phyloP scores from a whole-genome alignment of 768 basidiomycete genomes.

The Russula virescens region DNA sequence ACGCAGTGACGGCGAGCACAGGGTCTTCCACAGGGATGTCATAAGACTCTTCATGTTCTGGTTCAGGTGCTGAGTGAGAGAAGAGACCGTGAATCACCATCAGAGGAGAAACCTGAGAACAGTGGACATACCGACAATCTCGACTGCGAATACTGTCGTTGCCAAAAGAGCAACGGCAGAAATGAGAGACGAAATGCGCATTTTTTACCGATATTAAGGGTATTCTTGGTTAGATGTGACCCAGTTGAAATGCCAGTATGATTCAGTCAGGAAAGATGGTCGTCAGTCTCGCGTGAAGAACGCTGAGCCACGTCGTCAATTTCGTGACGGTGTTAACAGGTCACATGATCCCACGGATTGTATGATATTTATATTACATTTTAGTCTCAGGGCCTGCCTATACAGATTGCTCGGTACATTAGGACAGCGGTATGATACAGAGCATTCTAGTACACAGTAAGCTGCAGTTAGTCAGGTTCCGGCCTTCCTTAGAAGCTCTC shows the following conservation, averaged over 20 bases:
- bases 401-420: not conserved
- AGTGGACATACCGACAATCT: slow-evolving; percentile 21
- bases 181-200: slow-evolving; percentile 21
- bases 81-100: not conserved
- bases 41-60: slow-evolving; percentile 19
- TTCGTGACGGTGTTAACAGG: no score
- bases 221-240: not conserved
- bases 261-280: not conserved
- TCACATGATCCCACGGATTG: slow-evolving; percentile 9
- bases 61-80: not conserved
- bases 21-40: slow-evolving; percentile 45
- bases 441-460: not conserved
- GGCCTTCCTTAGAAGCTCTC: slow-evolving; percentile 59
- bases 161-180: slow-evolving; percentile 18
- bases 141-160: slow-evolving; percentile 19
- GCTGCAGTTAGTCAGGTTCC: slow-evolving; percentile 6
- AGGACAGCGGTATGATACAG: slow-evolving; percentile 2
- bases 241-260: not conserved
- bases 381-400: no score
- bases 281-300: not conserved
- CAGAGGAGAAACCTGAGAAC: not conserved
- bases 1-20: slow-evolving; percentile 41
- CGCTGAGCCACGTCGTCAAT: slow-evolving; percentile 13
- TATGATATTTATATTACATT: not conserved
- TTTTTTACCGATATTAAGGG: slow-evolving; percentile 3